A percentile compares a stretch with the other conserved stretches of the same genome.
phyloP scores from a whole-genome alignment of 2,329 filamentous ascomycete genomes.

The Onygenales sp. region DNA sequence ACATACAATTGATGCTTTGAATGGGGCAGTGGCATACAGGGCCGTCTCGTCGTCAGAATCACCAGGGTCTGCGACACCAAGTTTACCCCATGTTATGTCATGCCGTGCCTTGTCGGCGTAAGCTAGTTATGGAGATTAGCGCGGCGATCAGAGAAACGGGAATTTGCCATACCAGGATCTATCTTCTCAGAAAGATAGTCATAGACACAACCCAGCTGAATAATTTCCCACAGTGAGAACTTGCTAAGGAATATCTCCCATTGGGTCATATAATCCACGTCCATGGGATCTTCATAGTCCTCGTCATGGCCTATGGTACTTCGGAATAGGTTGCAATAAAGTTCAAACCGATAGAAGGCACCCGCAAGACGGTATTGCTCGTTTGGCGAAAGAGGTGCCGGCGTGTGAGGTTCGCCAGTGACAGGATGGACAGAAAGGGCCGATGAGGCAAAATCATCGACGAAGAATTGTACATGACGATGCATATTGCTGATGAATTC shows the following conservation, averaged over 20 bases:
- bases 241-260: slow-evolving; percentile 6
- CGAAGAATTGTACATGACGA: slow-evolving; percentile 9
- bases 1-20: no score
- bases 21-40: background rate
- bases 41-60: background rate
- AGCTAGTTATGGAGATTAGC: slow-evolving; percentile 5
- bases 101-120: slow-evolving; percentile 7
- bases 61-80: background rate
- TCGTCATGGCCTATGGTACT: no score
- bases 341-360: slow-evolving; percentile 13
- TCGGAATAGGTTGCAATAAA: slow-evolving; percentile 13
- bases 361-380: slow-evolving; percentile 10
- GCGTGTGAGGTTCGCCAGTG: background rate
- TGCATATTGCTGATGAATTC: slow-evolving; percentile 3
- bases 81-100: slow-evolving; percentile 6
- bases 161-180: slow-evolving; percentile 4
- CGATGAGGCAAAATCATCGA: slow-evolving; percentile 7
- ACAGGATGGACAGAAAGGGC: background rate
- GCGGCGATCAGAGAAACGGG: background rate
- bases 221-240: slow-evolving; percentile 15
- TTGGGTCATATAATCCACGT: background rate
- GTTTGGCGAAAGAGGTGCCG: background rate
- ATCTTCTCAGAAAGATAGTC: slow-evolving; percentile 11
- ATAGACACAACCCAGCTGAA: slow-evolving; percentile 14
- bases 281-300: background rate